These are phyloP conservation scores for Boletus sensibilis DNA, from an alignment of 768 basidiomycete genomes.

Conservation along the genomic window DNA sequence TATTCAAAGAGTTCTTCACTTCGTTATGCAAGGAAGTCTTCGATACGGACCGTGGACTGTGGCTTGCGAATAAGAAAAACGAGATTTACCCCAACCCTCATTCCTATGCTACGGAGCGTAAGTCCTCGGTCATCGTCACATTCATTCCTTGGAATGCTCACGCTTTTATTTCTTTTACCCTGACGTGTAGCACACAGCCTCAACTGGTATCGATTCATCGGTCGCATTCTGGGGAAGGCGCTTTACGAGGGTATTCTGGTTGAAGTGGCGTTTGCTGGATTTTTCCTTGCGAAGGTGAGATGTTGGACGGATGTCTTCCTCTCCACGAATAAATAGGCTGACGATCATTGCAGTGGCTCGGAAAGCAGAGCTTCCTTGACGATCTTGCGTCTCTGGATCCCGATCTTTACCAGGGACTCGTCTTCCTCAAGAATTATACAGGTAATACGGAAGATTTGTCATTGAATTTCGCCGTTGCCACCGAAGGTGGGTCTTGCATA, in stretches of 20 bases:
- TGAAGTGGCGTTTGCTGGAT: slow-evolving; percentile 92
- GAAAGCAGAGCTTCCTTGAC: slow-evolving; percentile 87
- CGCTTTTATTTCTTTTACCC: neutral
- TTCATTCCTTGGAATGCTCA: neutral
- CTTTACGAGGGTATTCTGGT: slow-evolving; percentile 95
- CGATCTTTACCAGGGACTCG: slow-evolving; percentile 87
- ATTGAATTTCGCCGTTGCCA: slow-evolving; percentile 83
- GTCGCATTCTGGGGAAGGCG: slow-evolving; percentile 92
- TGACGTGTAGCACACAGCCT: slow-evolving; percentile 66
- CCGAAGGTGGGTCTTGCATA: slow-evolving; percentile 62
- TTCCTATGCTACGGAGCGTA: slow-evolving; percentile 84
- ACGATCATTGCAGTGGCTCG: slow-evolving; percentile 69
- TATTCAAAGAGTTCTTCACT: slow-evolving; percentile 98
- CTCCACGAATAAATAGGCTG: neutral
- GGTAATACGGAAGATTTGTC: slow-evolving; percentile 86
- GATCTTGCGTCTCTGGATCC: slow-evolving; percentile 90
- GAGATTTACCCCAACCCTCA: slow-evolving; percentile 96
- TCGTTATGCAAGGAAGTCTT: slow-evolving; percentile 92
- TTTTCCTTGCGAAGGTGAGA: slow-evolving; percentile 85
- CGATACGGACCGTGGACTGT: slow-evolving; percentile 90
- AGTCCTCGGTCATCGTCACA: slow-evolving; percentile 23
- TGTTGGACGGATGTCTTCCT: neutral
- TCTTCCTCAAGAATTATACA: slow-evolving; percentile 89
- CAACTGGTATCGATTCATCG: slow-evolving; percentile 92
- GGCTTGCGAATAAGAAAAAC: slow-evolving; percentile 88